Conservation (phyloP, 116 monocot genomes). For the Posidonia oceanica region DNA sequence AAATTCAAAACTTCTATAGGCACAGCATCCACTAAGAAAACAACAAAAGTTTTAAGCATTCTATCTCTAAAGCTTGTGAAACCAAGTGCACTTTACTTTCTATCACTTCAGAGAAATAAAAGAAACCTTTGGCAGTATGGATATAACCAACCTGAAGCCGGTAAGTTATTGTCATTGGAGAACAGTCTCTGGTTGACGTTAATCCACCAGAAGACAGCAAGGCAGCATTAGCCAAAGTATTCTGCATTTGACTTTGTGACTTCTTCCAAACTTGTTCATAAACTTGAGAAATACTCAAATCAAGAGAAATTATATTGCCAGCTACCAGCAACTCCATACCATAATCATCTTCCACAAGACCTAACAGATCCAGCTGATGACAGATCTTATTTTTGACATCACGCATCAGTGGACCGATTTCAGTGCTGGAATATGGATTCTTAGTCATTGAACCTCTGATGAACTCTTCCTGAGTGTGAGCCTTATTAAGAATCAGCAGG, state of each 20-base stretch:
- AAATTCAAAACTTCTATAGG: too few species aligned
- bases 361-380: conserved; percentile 82
- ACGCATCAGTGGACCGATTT: conserved; percentile 92
- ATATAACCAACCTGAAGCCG: conserved; percentile 79
- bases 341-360: conserved; percentile 90
- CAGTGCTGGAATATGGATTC: conserved; percentile 89
- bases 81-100: too few species aligned
- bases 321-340: conserved; percentile 95
- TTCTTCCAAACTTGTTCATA: conserved; percentile 99
- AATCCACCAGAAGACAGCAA: conserved; percentile 40
- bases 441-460: conserved; percentile 98
- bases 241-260: conserved; percentile 58
- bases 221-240: conserved; percentile 35
- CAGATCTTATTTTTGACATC: conserved; percentile 99
- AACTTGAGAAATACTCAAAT: conserved; percentile 92
- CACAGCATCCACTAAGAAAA: too few species aligned
- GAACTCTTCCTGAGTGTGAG: conserved; percentile 97
- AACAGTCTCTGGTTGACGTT: conserved; percentile 50
- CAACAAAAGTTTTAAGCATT: too few species aligned
- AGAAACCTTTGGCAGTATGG: not conserved
- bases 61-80: too few species aligned
- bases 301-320: conserved; percentile 96
- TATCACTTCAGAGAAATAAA: not conserved
- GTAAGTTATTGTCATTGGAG: conserved; percentile 96
- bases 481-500: conserved; percentile 82